Base-by-base conservation (phyloP, 306 rosid species). In the Acacia acuminata region DNA sequence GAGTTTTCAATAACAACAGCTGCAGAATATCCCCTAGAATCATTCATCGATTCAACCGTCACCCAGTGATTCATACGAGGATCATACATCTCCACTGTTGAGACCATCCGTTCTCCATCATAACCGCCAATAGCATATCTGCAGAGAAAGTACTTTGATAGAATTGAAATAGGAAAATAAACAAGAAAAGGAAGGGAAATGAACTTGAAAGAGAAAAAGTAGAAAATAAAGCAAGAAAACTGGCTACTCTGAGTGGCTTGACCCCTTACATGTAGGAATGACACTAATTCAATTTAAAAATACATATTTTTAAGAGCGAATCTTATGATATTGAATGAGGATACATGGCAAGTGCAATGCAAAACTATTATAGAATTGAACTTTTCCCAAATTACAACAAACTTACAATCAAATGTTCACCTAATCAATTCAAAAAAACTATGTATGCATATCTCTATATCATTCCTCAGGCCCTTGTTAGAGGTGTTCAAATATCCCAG, bases 71-170 rank as follows among this genome's bases (percentile, higher is more conserved):
- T 79, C 12, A 10, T 25, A 24, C 86, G 88, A 72, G 88, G 92
- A 48, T 87, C 92, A 61, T 75, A 87, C 11, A 85, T 71, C 85
- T 87, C 92, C 42, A 87, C 86, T 7, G 89, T 75, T 6, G 90
- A 77, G 50, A 81, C 69, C 76, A 83, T 73, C 55, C 11, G 32
- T 34, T 34, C 66, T 71, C 92, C 89, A 83, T 76, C 64, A 36
- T 55, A 85, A 5, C 93, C 89, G 12, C 89, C 93, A 19, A 89
- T 32, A 24, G 77, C 90, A 87, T 83, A 87, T 79, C 93, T 87
- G 82, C 24, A 43, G 17, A 81, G 3, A 77, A 22, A 45, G 36
- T 75, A 17, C 19, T 64, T 43, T 67, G 36, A 25, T 36, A 19
- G 24, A 55, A 20, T 19, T 19, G 24, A 20, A 55, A 20, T 7